Evolutionary conservation across 768 basidiomycete species (phyloP).

Genomic region (Agrocybe chaxingu): DNA sequence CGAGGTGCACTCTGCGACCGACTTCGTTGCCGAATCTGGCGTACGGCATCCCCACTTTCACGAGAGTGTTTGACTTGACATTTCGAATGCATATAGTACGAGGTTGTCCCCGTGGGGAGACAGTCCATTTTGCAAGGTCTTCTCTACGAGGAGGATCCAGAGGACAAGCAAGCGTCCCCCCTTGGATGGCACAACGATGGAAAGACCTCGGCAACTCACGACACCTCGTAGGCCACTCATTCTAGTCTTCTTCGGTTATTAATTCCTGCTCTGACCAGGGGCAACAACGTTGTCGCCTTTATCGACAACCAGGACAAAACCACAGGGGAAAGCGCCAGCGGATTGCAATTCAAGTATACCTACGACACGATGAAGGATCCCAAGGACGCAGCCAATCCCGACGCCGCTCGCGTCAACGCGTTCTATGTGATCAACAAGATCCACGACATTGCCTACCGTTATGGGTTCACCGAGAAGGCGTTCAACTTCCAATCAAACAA

Average conservation of each 20-base stretch:
- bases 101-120: constrained; percentile 37
- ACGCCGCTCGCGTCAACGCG: constrained; percentile 49
- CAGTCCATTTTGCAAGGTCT: constrained; percentile 41
- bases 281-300: constrained; percentile 30
- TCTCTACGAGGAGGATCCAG: constrained; percentile 40
- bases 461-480: constrained; percentile 51
- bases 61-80: neutral
- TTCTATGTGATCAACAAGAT: constrained; percentile 61
- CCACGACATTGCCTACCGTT: constrained; percentile 43
- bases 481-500: constrained; percentile 56
- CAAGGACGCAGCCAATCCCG: constrained; percentile 38
- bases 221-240: too few species aligned
- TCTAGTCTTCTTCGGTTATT: too few species aligned
- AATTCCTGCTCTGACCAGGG: constrained; percentile 7
- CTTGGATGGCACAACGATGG: constrained; percentile 36
- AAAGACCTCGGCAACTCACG: neutral
- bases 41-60: constrained; percentile 19
- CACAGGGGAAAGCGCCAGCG: constrained; percentile 33
- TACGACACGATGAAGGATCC: constrained; percentile 31
- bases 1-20: constrained; percentile 45
- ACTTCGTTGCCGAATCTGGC: constrained; percentile 46
- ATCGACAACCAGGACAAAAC: constrained; percentile 22
- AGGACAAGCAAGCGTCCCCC: constrained; percentile 45
- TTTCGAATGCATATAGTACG: constrained; percentile 22
- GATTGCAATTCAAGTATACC: constrained; percentile 35